Percentiles rank a stretch among this genome's conserved stretches.
These are phyloP conservation scores for Aphanomyces stellatus DNA, from an alignment of 352 stramenopile species.

Conservation along the genomic window DNA sequence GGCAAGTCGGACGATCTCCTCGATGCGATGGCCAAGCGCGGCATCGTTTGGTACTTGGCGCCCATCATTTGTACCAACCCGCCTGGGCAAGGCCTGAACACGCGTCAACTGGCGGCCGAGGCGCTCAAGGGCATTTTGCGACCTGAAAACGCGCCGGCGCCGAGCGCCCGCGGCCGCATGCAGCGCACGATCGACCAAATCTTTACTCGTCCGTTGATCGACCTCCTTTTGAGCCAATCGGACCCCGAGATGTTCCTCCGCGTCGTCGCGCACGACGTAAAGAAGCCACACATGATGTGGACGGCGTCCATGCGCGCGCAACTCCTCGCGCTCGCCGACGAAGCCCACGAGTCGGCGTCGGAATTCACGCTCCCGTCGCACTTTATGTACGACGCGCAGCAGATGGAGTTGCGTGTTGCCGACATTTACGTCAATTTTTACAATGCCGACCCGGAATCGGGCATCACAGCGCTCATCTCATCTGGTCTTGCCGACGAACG, in stretches of 20 bases:
- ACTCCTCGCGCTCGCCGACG: slow-evolving; percentile 51
- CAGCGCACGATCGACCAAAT: slow-evolving; percentile 76
- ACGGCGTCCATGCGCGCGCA: slow-evolving; percentile 75
- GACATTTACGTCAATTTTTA: slow-evolving; percentile 87
- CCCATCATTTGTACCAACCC: slow-evolving; percentile 68
- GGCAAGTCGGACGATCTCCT: slow-evolving; percentile 78
- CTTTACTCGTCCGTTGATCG: slow-evolving; percentile 68
- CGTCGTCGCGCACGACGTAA: slow-evolving; percentile 60
- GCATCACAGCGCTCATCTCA: slow-evolving; percentile 58
- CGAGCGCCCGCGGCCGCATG: slow-evolving; percentile 53
- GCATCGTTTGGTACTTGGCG: slow-evolving; percentile 75
- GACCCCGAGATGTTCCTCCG: slow-evolving; percentile 60
- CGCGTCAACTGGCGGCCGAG: slow-evolving; percentile 37
- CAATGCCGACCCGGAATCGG: slow-evolving; percentile 73
- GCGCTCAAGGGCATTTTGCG: slow-evolving; percentile 61
- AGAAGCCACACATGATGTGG: slow-evolving; percentile 82
- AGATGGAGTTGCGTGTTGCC: slow-evolving; percentile 74
- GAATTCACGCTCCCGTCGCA: slow-evolving; percentile 63
- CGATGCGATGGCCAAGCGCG: slow-evolving; percentile 70
- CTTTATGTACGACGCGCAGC: slow-evolving; percentile 77
- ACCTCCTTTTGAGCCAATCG: slow-evolving; percentile 44
- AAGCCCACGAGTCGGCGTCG: slow-evolving; percentile 33
- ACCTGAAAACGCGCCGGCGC: slow-evolving; percentile 49
- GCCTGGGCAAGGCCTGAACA: slow-evolving; percentile 22
- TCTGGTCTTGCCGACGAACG: neutral